Percentiles rank a stretch among this genome's conserved stretches.
phyloP scores from a whole-genome alignment of 2,329 filamentous ascomycete genomes.

The Calonectria montana region DNA sequence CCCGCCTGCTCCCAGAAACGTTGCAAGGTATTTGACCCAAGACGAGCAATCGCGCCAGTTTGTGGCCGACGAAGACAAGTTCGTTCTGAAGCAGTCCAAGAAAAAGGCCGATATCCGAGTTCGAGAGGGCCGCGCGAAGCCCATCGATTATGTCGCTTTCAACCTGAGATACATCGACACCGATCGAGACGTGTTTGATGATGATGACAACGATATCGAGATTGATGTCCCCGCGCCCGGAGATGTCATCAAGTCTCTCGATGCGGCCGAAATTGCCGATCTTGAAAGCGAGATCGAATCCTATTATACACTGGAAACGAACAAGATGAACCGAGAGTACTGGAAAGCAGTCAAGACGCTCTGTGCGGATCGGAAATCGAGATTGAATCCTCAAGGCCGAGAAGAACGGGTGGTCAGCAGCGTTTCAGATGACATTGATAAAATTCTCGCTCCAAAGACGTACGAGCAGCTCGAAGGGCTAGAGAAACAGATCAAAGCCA shows the following conservation, averaged over 20 bases:
- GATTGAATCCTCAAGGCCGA: slow-evolving; percentile 67
- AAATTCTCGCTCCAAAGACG: slow-evolving; percentile 85
- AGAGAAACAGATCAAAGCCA: slow-evolving; percentile 87
- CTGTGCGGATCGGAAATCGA: slow-evolving; percentile 79
- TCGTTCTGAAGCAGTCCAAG: slow-evolving; percentile 96
- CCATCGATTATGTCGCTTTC: slow-evolving; percentile 94
- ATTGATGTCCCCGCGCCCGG: slow-evolving; percentile 84
- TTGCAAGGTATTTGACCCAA: slow-evolving; percentile 70
- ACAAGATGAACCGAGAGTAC: slow-evolving; percentile 82
- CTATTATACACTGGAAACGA: slow-evolving; percentile 86
- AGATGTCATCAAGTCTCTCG: slow-evolving; percentile 80
- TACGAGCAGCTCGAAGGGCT: slow-evolving; percentile 87
- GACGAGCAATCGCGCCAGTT: slow-evolving; percentile 85
- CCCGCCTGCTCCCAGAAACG: slow-evolving; percentile 42
- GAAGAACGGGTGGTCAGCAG: slow-evolving; percentile 83
- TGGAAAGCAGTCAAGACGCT: slow-evolving; percentile 93
- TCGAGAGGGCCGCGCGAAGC: slow-evolving; percentile 88
- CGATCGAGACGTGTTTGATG: slow-evolving; percentile 86
- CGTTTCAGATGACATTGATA: slow-evolving; percentile 89
- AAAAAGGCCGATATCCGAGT: slow-evolving; percentile 97
- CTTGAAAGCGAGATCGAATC: slow-evolving; percentile 83
- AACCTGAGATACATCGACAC: slow-evolving; percentile 89
- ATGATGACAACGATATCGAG: slow-evolving; percentile 78
- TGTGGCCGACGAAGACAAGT: slow-evolving; percentile 94
- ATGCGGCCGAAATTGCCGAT: slow-evolving; percentile 74